Conservation (phyloP, 352 stramenopile genomes). For the Globisporangium okanoganense region DNA sequence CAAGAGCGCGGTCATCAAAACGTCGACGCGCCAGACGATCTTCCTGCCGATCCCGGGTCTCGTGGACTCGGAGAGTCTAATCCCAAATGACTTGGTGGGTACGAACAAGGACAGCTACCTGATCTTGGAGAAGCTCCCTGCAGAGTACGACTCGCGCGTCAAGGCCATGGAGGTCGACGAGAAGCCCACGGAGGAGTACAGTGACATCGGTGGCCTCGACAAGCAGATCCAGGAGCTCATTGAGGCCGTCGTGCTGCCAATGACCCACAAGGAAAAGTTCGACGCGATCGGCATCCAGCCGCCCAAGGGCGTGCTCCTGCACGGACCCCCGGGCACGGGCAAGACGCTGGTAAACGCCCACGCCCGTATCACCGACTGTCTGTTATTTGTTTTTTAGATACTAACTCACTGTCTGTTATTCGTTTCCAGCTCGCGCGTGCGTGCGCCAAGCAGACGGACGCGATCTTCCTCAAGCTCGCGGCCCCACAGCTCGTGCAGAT, state of each 20-base stretch:
- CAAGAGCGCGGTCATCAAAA: conserved; percentile 97
- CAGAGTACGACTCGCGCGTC: conserved; percentile 97
- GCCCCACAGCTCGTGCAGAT: conserved; percentile 98
- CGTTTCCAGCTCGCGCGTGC: conserved; percentile 97
- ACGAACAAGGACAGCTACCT: conserved; percentile 99
- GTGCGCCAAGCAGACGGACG: conserved; percentile 98
- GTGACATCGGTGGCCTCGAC: conserved; percentile 95
- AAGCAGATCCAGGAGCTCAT: conserved; percentile 99
- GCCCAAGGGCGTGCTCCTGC: conserved; percentile 96
- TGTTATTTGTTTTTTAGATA: too few relatives aligned
- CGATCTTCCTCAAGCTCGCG: conserved; percentile 98
- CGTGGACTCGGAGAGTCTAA: conserved; percentile 92
- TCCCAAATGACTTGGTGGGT: conserved; percentile 96
- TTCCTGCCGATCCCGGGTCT: conserved; percentile 98
- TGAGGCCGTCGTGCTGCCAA: conserved; percentile 97
- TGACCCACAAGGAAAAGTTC: conserved; percentile 98
- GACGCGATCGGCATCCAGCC: conserved; percentile 95
- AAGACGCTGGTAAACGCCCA: too few relatives aligned
- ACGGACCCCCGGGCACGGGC: conserved; percentile 96
- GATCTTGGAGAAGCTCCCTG: conserved; percentile 98
- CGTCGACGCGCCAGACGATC: conserved; percentile 97
- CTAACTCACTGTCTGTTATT: too few relatives aligned
- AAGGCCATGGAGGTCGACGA: conserved; percentile 98
- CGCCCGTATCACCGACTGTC: too few relatives aligned
- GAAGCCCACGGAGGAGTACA: conserved; percentile 93